Evolutionary conservation across 2,329 filamentous ascomycete species (phyloP).

Genomic region (Paecilomyces dactylethromorphus): DNA sequence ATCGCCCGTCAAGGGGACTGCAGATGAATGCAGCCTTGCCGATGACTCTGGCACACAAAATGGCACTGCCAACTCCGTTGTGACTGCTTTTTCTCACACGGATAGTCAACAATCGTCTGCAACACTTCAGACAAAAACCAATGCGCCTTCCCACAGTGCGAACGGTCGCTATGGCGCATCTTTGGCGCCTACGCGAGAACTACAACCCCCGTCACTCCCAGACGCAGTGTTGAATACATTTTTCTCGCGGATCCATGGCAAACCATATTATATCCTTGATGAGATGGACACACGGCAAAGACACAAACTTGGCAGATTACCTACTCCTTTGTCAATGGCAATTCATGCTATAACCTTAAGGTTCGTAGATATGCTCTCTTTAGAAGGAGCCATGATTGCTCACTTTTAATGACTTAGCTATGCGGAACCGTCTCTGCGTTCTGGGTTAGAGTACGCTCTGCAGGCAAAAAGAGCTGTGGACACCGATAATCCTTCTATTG

Average conservation of each 20-base stretch:
- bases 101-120: constrained; percentile 10
- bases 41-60: constrained; percentile 9
- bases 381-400: not conserved
- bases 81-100: constrained; percentile 7
- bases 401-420: not conserved
- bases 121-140: constrained; percentile 9
- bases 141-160: constrained; percentile 10
- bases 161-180: constrained; percentile 8
- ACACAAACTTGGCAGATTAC: constrained; percentile 61
- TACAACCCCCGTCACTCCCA: constrained; percentile 40
- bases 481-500: constrained; percentile 72
- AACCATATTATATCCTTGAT: constrained; percentile 75
- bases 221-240: constrained; percentile 69
- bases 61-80: constrained; percentile 14
- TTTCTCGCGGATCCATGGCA: constrained; percentile 71
- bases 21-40: constrained; percentile 7
- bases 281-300: constrained; percentile 68
- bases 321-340: constrained; percentile 44
- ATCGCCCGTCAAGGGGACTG: constrained; percentile 30
- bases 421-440: constrained; percentile 54
- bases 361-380: constrained; percentile 33
- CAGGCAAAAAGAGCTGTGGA: constrained; percentile 65
- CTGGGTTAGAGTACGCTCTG: constrained; percentile 67
- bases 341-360: constrained; percentile 55
- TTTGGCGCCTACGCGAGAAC: constrained; percentile 18